Evolutionary conservation across 176 grass and related monocot genomes (phyloP).

Genomic region (Cenchrus fungigraminus): DNA sequence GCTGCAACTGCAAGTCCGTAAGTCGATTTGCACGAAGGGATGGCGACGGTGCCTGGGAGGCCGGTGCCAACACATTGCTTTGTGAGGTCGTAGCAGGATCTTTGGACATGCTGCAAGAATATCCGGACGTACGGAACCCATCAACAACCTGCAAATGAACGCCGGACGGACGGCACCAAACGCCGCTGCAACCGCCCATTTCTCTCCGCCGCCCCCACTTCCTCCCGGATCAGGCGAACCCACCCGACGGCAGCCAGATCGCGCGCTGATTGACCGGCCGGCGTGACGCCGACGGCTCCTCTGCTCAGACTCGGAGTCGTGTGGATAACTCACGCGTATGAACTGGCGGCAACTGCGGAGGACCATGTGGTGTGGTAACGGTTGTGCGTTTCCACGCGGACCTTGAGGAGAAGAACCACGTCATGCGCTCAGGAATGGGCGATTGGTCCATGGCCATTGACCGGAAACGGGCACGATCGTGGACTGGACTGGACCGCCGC

Average conservation of each 20-base stretch:
- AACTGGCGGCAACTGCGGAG: background rate
- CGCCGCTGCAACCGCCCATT: background rate
- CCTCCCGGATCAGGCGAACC: background rate
- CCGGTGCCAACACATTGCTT: background rate
- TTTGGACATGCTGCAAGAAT: background rate
- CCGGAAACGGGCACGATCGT: background rate
- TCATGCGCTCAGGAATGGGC: background rate
- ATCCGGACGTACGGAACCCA: background rate
- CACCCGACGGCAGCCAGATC: background rate
- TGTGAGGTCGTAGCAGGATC: background rate
- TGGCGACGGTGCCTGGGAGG: background rate
- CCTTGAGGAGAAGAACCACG: background rate
- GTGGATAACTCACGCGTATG: no score
- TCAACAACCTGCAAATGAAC: background rate
- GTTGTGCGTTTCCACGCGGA: background rate
- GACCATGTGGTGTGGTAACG: background rate
- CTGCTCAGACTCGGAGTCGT: background rate
- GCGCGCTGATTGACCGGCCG: background rate
- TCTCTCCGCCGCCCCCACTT: background rate
- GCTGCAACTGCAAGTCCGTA: no score
- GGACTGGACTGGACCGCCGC: background rate
- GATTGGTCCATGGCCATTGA: background rate
- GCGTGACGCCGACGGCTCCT: slow-evolving; percentile 1
- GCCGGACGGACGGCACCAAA: background rate
- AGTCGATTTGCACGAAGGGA: background rate